Conservation (phyloP, 257 asterid genomes). For the Solanum medicagineum region DNA sequence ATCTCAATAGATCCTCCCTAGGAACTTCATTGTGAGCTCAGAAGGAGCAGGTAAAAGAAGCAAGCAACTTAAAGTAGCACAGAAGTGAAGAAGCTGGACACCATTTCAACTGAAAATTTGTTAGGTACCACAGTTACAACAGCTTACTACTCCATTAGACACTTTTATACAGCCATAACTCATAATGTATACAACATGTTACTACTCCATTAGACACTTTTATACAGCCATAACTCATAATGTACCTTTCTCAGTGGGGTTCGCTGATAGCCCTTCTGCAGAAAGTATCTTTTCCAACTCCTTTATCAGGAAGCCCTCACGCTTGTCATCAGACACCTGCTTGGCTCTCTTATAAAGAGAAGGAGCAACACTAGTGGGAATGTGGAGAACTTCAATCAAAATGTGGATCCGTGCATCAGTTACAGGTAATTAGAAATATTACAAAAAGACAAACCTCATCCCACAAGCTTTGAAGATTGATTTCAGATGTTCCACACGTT, state of each 20-base stretch:
- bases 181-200: slow-evolving; percentile 1
- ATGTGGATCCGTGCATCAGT: not conserved
- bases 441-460: slow-evolving; percentile 52
- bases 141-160: not conserved
- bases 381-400: not conserved
- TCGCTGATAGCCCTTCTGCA: slow-evolving; percentile 73
- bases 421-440: not conserved
- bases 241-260: slow-evolving; percentile 90
- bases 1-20: not conserved
- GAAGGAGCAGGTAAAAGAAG: not conserved
- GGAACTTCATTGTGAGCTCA: not conserved
- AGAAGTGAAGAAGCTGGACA: not conserved
- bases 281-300: slow-evolving; percentile 74
- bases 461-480: slow-evolving; percentile 92
- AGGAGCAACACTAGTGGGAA: slow-evolving; percentile 57
- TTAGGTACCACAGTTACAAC: not conserved
- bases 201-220: not conserved
- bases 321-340: slow-evolving; percentile 60
- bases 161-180: not conserved
- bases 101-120: not conserved
- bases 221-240: not conserved
- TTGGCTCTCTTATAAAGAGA: slow-evolving; percentile 75
- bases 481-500: slow-evolving; percentile 71
- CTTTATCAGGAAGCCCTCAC: slow-evolving; percentile 63
- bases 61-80: not conserved